Evolutionary conservation across 2,329 filamentous ascomycete genomes (phyloP), one percentile per base, ranked within the genome.

Genomic region (Cercospora canescens): DNA sequence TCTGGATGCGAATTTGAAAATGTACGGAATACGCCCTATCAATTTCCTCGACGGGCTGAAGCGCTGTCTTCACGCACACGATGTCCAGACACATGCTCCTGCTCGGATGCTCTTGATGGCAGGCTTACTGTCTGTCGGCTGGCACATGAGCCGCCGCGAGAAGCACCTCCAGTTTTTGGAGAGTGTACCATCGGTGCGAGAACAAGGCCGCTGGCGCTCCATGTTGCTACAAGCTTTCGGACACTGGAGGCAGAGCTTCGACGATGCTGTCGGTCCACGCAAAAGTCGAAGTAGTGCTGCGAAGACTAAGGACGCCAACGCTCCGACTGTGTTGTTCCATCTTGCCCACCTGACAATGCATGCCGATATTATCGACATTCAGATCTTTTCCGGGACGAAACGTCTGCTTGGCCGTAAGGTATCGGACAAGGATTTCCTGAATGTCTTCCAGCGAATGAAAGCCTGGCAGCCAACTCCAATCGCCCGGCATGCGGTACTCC

Each of bases 341-440:
- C 82, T 97, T 14, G 94, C 94, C 0, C 94, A 97, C 76, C 97
- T 98, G 90, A 93, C 93, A 1, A 96, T 96, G 86, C 93, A 97
- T 75, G 92, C 96, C 16, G 94, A 97, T 76, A 92, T 97, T 61
- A 92, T 96, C 14, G 93, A 97, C 77, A 93, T 93, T 72, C 94
- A 97, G 79, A 96, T 97, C 70, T 96, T 94, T 77, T 93, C 94
- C 6, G 89, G 93, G 4, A 93, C 93, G 1, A 92, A 89, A 73
- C 86, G 93, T 24, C 84, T 97, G 4, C 87, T 97, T 1, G 93
- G 94, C 16, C 88, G 94, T 35, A 89, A 89, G 0, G 96, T 97
- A 66, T 92, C 91, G 0, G 83, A 87, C 2, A 89, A 92, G 55
- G 94, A 97, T 77, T 89, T 94, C 64, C 88, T 85, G 69, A 90